phyloP scores from a whole-genome alignment of 2,329 filamentous ascomycete genomes.

The Chaetomiaceae sp. region DNA sequence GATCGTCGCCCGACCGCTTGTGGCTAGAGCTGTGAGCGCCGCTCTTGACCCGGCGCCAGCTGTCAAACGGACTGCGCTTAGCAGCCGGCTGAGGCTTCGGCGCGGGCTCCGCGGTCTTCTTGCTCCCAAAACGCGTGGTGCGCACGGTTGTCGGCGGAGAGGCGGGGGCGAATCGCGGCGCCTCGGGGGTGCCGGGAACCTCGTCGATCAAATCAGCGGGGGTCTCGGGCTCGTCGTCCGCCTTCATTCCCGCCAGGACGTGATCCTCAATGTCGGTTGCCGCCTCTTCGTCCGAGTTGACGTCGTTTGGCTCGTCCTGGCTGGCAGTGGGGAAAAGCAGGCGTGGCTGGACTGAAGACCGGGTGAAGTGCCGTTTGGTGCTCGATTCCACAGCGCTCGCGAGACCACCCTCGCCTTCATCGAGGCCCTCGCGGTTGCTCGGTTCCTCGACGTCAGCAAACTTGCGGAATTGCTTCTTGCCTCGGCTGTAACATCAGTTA shows the following conservation, averaged over 20 bases:
- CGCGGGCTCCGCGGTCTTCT: constrained; percentile 41
- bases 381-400: constrained; percentile 34
- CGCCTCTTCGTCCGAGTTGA: constrained; percentile 55
- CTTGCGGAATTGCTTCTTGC: constrained; percentile 72
- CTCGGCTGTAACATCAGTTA: constrained; percentile 53
- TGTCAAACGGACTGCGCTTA: constrained; percentile 58
- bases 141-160: constrained; percentile 61
- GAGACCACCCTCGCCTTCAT: constrained; percentile 30
- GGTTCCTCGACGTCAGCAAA: constrained; percentile 45
- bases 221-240: constrained; percentile 32
- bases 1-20: constrained; percentile 40
- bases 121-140: constrained; percentile 53
- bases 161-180: constrained; percentile 51
- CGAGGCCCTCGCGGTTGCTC: constrained; percentile 33
- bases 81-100: constrained; percentile 38
- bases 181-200: constrained; percentile 46
- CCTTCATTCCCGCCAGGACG: constrained; percentile 28
- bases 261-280: constrained; percentile 55
- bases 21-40: constrained; percentile 36
- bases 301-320: constrained; percentile 36
- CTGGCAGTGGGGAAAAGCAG: constrained; percentile 61
- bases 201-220: constrained; percentile 37
- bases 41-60: constrained; percentile 64
- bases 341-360: constrained; percentile 67
- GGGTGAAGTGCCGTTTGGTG: constrained; percentile 49